These are phyloP conservation scores for Blattamonas nauphoetae DNA, from an alignment of 78 protist genomes.

Conservation along the genomic window DNA sequence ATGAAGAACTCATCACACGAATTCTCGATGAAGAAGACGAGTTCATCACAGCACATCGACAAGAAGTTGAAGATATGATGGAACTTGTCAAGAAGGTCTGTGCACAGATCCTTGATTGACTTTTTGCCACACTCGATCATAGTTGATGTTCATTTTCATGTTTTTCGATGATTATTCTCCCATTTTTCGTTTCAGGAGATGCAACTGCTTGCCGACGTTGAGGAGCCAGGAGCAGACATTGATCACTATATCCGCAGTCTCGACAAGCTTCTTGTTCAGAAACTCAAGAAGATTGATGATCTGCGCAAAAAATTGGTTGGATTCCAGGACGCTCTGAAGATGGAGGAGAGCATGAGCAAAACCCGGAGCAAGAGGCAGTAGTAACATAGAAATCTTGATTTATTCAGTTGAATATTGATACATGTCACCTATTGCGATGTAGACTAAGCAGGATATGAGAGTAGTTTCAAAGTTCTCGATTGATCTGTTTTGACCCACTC, in stretches of 20 bases:
- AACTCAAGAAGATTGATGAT: neutral
- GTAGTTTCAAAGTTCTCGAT: too few relatives aligned
- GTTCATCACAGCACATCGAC: conserved; percentile 28
- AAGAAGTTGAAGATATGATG: conserved; percentile 44
- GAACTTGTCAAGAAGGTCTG: neutral
- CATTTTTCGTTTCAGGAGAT: conserved; percentile 19
- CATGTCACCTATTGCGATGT: too few relatives aligned
- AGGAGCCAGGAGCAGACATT: conserved; percentile 25
- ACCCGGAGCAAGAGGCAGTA: too few relatives aligned
- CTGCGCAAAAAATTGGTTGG: neutral
- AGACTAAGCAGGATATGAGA: too few relatives aligned
- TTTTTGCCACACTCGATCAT: too few relatives aligned
- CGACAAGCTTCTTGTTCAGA: conserved; percentile 17
- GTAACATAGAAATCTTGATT: too few relatives aligned
- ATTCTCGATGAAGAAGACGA: conserved; percentile 43
- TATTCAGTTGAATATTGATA: too few relatives aligned
- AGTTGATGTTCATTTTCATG: neutral
- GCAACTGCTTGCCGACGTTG: conserved; percentile 6
- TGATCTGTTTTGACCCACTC: too few relatives aligned
- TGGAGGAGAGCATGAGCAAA: neutral
- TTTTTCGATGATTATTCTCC: neutral
- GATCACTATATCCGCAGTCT: conserved; percentile 31
- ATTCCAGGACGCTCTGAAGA: neutral
- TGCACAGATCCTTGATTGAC: too few relatives aligned
- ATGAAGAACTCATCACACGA: conserved; percentile 22